Evolutionary conservation across 306 rosid genomes (phyloP), one percentile per base, ranked within the genome.

Genomic region (Senna siamea): DNA sequence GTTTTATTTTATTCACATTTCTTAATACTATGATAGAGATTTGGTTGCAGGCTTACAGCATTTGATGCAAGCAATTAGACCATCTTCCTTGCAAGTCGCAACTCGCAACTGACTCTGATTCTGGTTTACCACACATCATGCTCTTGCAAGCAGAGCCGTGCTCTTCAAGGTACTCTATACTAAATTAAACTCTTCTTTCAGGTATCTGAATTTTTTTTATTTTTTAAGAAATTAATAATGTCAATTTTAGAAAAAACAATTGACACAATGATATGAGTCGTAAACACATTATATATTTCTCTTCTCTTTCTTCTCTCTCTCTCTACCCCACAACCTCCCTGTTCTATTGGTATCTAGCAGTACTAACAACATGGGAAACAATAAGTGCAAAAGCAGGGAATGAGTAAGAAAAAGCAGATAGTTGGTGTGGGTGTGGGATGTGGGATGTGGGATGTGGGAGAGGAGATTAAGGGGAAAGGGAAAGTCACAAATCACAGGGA

Each of bases 21-120:
- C 61, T 66, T 70, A 9, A 46, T 81, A 66, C 64, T 34, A 34
- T 79, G 62, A 65, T 37, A 11, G 28, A 46, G 69, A 74, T 75
- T 79, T 78, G 75, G 79, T 70, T 67, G 79, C 63, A 71, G 83
- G 75, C 76, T 70, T 67, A 76, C 63, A 71, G 83, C 69, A 52
- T 69, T 71, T 26, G 30, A 26, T 26, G 30, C 30, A 26, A 26
- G 30, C 30, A 26, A 26, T 26, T 26, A 26, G 2, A 26, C 30
- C 40, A 2, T 7, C 7, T 37, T 37, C 40, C 40, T 5, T 37
- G 40, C 40, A 37, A 37, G 8, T 37, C 1, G 40, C 40, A 37
- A 69, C 78, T 79, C 76, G 73, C 74, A 43, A 65, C 81, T 44
- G 73, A 75, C 82, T 66, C 34, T 23, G 67, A 75, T 70, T 76